phyloP scores from a whole-genome alignment of 192 early-diverging fungal genomes.

The Coemansia pectinata region DNA sequence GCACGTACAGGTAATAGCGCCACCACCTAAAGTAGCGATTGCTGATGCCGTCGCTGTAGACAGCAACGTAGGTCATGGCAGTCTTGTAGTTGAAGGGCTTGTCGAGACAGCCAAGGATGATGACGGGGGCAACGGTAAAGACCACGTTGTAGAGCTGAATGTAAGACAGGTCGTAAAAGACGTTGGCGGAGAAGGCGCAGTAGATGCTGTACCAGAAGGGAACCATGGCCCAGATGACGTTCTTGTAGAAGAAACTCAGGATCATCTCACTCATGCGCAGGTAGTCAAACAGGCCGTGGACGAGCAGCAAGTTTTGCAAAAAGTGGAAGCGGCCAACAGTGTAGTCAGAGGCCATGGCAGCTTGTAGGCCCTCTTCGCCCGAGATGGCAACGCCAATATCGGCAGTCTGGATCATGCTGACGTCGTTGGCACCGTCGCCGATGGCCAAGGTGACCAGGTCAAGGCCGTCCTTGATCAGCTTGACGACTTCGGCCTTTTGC shows the following conservation, averaged over 20 bases:
- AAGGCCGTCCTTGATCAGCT: slow-evolving; percentile 77
- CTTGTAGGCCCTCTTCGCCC: slow-evolving; percentile 95
- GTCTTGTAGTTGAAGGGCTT: slow-evolving; percentile 65
- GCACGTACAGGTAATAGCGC: slow-evolving; percentile 83
- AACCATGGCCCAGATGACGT: slow-evolving; percentile 82
- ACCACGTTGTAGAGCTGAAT: slow-evolving; percentile 84
- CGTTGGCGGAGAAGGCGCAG: slow-evolving; percentile 77
- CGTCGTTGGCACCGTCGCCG: slow-evolving; percentile 97
- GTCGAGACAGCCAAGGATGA: slow-evolving; percentile 75
- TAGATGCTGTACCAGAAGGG: slow-evolving; percentile 91
- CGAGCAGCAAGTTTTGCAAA: slow-evolving; percentile 77
- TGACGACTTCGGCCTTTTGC: slow-evolving; percentile 94
- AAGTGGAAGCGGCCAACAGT: slow-evolving; percentile 90
- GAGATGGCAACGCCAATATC: slow-evolving; percentile 93
- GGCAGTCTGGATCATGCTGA: slow-evolving; percentile 97
- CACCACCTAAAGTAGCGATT: slow-evolving; percentile 79
- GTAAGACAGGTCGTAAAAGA: slow-evolving; percentile 82
- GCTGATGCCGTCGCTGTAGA: slow-evolving; percentile 64
- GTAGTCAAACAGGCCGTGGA: slow-evolving; percentile 94
- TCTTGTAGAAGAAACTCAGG: slow-evolving; percentile 95
- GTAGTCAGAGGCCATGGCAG: slow-evolving; percentile 91
- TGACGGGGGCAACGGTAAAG: slow-evolving; percentile 80
- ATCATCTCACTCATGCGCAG: slow-evolving; percentile 82
- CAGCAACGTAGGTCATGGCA: slow-evolving; percentile 65
- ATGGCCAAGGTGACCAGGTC: slow-evolving; percentile 88